phyloP scores from a whole-genome alignment of 352 stramenopile species.

The Globisporangium cylindrosporum region DNA sequence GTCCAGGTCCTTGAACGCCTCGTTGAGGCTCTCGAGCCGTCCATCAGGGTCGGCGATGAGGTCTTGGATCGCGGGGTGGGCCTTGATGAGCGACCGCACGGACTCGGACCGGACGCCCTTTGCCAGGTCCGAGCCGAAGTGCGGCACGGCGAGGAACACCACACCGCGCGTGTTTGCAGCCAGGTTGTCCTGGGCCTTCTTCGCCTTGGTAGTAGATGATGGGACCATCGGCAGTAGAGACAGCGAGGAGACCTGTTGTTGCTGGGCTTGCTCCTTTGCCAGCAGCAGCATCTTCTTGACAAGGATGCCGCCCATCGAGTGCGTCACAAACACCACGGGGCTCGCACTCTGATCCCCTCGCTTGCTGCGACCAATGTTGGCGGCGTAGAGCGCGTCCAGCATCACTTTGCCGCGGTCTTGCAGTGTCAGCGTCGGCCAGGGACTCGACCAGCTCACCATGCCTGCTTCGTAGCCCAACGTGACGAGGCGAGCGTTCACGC shows the following conservation, averaged over 20 bases:
- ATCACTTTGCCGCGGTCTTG: constrained; percentile 71
- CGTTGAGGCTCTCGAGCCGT: constrained; percentile 62
- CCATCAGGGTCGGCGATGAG: constrained; percentile 50
- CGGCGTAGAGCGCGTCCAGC: constrained; percentile 62
- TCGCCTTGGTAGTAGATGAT: constrained; percentile 5
- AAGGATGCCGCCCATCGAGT: constrained; percentile 86
- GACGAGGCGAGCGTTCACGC: constrained; percentile 52
- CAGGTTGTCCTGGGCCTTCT: constrained; percentile 17
- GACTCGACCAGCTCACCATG: constrained; percentile 84
- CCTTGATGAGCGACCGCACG: constrained; percentile 65
- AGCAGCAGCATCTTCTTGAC: constrained; percentile 83
- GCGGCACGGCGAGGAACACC: constrained; percentile 80
- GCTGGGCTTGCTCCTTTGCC: constrained; percentile 24
- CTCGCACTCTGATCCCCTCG: constrained; percentile 16
- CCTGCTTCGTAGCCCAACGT: constrained; percentile 80
- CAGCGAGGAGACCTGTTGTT: background rate
- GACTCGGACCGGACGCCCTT: constrained; percentile 64
- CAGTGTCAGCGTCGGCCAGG: constrained; percentile 80
- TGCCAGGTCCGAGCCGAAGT: constrained; percentile 79
- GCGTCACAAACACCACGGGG: constrained; percentile 82
- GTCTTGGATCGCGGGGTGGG: constrained; percentile 73
- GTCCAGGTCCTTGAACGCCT: constrained; percentile 53
- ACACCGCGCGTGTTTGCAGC: constrained; percentile 50
- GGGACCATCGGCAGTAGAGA: background rate
- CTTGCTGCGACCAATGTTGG: constrained; percentile 47